A percentile compares a stretch with the other conserved stretches of the same genome.
Evolutionary conservation across 352 stramenopile genomes (phyloP).

Genomic region (Globisporangium middletonii): DNA sequence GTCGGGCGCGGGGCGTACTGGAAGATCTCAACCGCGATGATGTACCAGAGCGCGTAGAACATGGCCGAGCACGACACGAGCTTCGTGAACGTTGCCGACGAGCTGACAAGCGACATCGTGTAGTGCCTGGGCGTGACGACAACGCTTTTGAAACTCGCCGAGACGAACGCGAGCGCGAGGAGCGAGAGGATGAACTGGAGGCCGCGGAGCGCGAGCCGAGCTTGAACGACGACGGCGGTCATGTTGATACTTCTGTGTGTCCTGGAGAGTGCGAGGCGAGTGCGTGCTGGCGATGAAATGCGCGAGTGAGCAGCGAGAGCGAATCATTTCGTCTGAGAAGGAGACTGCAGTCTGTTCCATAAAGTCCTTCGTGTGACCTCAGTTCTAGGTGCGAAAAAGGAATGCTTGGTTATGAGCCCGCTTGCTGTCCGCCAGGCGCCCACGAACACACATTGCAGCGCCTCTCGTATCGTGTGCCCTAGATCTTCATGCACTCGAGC

Average conservation of each 20-base stretch:
- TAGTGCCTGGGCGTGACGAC: neutral
- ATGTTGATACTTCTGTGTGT: neutral
- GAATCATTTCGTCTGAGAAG: too few species aligned
- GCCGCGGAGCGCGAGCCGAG: conserved; percentile 24
- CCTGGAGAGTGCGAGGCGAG: too few species aligned
- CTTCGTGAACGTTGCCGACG: conserved; percentile 41
- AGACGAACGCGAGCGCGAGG: conserved; percentile 39
- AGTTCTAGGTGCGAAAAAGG: too few species aligned
- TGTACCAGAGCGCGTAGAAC: conserved; percentile 48
- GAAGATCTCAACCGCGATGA: conserved; percentile 43
- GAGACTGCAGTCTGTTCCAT: too few species aligned
- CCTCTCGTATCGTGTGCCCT: too few species aligned
- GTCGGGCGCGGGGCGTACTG: conserved; percentile 21
- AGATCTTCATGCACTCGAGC: too few species aligned
- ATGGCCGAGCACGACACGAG: conserved; percentile 58
- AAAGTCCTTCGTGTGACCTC: too few species aligned
- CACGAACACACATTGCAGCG: too few species aligned
- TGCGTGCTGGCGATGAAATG: neutral
- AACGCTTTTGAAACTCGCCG: conserved; percentile 20
- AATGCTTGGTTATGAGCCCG: too few species aligned
- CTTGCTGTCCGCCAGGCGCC: too few species aligned
- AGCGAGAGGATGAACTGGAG: conserved; percentile 56
- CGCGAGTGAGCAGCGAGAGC: neutral
- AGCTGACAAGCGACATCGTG: conserved; percentile 18
- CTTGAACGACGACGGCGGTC: neutral